A percentile compares a stretch with the other conserved stretches of the same genome.
Conservation (phyloP, 2,329 filamentous ascomycete genomes). For the Sporothrix dimorphospora region DNA sequence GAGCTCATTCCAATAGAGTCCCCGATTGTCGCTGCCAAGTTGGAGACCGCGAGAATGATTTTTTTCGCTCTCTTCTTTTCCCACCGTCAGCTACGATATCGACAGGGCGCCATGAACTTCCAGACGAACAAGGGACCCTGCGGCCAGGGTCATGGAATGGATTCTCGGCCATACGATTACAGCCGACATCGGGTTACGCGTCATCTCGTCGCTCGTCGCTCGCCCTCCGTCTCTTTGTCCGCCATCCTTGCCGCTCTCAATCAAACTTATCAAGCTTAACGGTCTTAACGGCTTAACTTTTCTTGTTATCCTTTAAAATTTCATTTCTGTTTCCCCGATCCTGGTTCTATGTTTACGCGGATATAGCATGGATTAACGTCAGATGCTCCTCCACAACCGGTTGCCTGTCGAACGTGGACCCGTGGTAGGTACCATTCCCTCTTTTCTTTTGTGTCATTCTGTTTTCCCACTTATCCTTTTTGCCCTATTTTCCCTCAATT, state of each 20-base stretch:
- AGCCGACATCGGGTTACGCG: not conserved
- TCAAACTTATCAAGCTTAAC: not conserved
- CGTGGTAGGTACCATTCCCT: not conserved
- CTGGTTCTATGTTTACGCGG: not conserved
- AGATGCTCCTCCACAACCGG: not conserved
- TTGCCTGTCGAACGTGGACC: not conserved
- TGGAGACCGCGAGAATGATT: not conserved
- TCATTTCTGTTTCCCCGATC: not conserved
- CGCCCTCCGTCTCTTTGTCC: not conserved
- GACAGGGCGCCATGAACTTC: not conserved
- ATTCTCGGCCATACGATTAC: not conserved
- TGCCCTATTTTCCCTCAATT: not conserved
- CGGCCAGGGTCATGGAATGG: not conserved
- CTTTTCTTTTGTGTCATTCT: not conserved
- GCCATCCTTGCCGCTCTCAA: not conserved
- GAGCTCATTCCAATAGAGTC: not conserved
- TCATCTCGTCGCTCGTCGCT: not conserved
- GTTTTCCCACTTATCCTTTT: not conserved
- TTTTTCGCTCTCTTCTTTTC: not conserved
- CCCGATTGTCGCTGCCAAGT: not conserved
- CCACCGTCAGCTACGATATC: not conserved
- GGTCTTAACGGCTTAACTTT: not conserved
- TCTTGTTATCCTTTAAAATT: not conserved
- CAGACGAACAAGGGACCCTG: not conserved
- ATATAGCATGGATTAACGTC: not conserved